Base-by-base conservation (phyloP, 495 filamentous ascomycete species). In the Aspergillus sclerotioniger region DNA sequence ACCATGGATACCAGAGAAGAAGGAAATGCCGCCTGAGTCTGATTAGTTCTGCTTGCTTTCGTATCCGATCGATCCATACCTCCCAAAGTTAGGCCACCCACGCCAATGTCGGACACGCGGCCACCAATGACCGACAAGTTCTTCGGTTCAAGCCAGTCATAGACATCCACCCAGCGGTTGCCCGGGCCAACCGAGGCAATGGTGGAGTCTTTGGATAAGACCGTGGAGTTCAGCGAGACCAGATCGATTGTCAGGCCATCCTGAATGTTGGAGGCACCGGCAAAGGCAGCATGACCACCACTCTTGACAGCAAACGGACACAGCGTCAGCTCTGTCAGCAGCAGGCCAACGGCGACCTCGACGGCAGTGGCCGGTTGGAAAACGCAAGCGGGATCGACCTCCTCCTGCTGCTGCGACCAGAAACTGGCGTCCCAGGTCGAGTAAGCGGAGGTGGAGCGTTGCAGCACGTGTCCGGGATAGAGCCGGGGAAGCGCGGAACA, bases 111-210 rank as follows among this genome's bases (percentile, higher is more conserved):
- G 0, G 74, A 60, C 33, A 73, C 77, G 15, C 85, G 77, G 17
- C 84, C 84, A 15, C 85, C 87, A 1, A 85, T 67, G 5, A 77
- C 73, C 7, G 80, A 63, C 7, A 80, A 55, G 12, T 76, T 74
- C n/a, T 78, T 54, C 2, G 74, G 64, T 32, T 78, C 76, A 0
- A 89, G 74, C 9, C 62, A 58, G 0, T 60, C 60, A 55, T 84
- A 87, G 0, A 86, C 78, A 54, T 83, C 31, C n/a, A 62, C 29
- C 69, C 70, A 73, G 39, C 52, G 55, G 32, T 66, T 70, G 16
- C 70, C 69, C 41, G 70, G 63, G 8, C 58, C 67, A 31, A 69
- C 62, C 4, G 56, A 65, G 6, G 56, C 66, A n/a, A 67, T 57
- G 3, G 58, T 9, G 9, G 13, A n/a, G 46, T 49, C n/a, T 8